These are phyloP conservation scores for Peronospora tabacina DNA, from an alignment of 352 stramenopile species.

Conservation along the genomic window DNA sequence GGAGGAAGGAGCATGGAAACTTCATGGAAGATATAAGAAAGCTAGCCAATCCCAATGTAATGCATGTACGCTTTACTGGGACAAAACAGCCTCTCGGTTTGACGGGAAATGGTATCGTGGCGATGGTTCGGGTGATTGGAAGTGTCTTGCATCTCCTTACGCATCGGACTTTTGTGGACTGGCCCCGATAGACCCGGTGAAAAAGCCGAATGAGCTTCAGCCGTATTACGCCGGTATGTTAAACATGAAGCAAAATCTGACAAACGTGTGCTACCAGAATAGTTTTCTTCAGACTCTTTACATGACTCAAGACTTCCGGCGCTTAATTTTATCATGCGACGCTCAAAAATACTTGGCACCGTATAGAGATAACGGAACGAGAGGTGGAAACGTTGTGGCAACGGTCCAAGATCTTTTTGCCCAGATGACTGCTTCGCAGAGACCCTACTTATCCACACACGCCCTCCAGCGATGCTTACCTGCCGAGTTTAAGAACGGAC, in stretches of 20 bases:
- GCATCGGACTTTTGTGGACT: constrained; percentile 61
- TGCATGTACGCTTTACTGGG: constrained; percentile 57
- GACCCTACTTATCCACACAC: constrained; percentile 57
- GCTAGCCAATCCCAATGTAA: constrained; percentile 60
- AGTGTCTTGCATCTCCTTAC: constrained; percentile 47
- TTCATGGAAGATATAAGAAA: constrained; percentile 70
- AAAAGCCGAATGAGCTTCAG: constrained; percentile 35
- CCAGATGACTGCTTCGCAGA: constrained; percentile 60
- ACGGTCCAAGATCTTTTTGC: constrained; percentile 71
- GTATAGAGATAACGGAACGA: constrained; percentile 18
- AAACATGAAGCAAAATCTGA: constrained; percentile 87
- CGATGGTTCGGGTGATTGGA: constrained; percentile 75
- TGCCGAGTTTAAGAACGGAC: constrained; percentile 65
- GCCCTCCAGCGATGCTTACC: constrained; percentile 63
- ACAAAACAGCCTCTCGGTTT: constrained; percentile 47
- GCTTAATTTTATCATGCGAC: constrained; percentile 56
- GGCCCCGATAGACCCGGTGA: constrained; percentile 28
- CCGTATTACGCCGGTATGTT: constrained; percentile 80
- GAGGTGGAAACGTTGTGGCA: constrained; percentile 40
- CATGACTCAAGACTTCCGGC: constrained; percentile 79
- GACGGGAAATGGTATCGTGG: constrained; percentile 82
- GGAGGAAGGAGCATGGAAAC: constrained; percentile 49
- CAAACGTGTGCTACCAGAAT: constrained; percentile 89
- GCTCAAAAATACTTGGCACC: constrained; percentile 32
- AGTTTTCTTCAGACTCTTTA: constrained; percentile 85